Evolutionary conservation across 768 basidiomycete species (phyloP), one percentile per base, ranked within the genome.

Genomic region (Pluteus cervinus): DNA sequence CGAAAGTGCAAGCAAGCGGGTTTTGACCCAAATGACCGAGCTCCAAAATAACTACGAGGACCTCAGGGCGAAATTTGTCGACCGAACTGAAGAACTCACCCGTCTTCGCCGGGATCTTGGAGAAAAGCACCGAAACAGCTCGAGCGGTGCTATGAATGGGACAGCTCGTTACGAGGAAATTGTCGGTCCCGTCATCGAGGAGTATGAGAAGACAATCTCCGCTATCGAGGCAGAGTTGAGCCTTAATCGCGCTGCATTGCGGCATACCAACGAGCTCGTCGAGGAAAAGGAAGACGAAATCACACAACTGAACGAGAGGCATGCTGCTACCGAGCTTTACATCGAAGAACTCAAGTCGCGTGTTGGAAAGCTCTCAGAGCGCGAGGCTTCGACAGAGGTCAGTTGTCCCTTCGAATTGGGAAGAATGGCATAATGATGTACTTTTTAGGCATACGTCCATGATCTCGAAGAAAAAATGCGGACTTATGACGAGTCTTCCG

Each of bases 121-220:
- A 25, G 85, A 86, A 52, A 76, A 69, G 53, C 80, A 85, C 47
- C 73, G 84, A 26, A 49, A 56, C 14, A 76, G 76, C 21, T 60
- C 61, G 14, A 70, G 75, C 6, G 85, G 86, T 20, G 73, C 75
- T 23, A 50, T 81, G 15, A 73, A 76, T 3, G 85, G 78, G 12
- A 86, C 80, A 3, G 80, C 71, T 42, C 83, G 81, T 51, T 90
- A 90, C 51, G 89, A 90, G 52, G 89, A 90, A 60, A 91, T 86
- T 45, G 93, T 98, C 15, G 93, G 91, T 11, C 94, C 94, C 2
- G 92, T 99, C 49, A 96, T 99, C 36, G 88, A 96, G 61, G 92
- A 97, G 63, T 99, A 99, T 60, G 94, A 99, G 69, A 91, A 94
- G 69, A 90, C 91, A 1, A 94, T 98, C 47, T 75, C 80, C 28